Evolutionary conservation across 2,329 filamentous ascomycete genomes (phyloP), one percentile per base, ranked within the genome.

Genomic region (Aspergillus glaucus): DNA sequence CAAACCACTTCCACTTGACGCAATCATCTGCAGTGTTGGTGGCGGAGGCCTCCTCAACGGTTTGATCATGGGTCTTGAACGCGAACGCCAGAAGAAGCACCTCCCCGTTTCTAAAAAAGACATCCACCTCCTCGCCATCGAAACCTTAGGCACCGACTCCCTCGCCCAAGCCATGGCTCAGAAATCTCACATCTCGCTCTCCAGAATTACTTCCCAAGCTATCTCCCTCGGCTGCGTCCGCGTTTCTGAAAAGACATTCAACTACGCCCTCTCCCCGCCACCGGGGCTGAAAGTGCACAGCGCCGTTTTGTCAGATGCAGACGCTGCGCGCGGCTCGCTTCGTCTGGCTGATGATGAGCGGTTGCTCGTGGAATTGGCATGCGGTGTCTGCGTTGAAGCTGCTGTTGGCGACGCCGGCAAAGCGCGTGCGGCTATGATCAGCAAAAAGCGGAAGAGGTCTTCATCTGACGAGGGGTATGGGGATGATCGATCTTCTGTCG

Each of bases 41-140:
- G 89, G 89, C 8, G 89, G 89, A 14, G 88, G 89, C 0, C 70
- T 94, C 19, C 77, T 95, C 46, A 87, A 85, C 60, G 89, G 89
- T 4, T 71, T 95, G 48, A 80, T 87, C 68, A 75, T 84, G 62
- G 87, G 86, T 8, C 73, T 91, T 21, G 78, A 84, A 59, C 67
- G 71, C 40, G 65, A 69, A 54, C 54, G 65, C 57, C 47, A 70
- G 61, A 67, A 50, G 59, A 48, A 72, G 64, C 72, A 62, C 49
- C 53, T n/a, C 43, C 55, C 41, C 48, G 42, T 44, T 42, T 45
- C 14, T 44, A 50, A 14, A 47, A 51, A 44, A 51, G 22, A 28
- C 56, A 46, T 74, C 17, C 71, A 75, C 17, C 78, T 94, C 8
- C 65, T 94, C 10, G 87, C 86, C 2, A 76, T 90, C 41, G 89